Evolutionary conservation across 768 basidiomycete genomes (phyloP), one percentile per base, ranked within the genome.

Genomic region (Leccinum olivaceopallidum): DNA sequence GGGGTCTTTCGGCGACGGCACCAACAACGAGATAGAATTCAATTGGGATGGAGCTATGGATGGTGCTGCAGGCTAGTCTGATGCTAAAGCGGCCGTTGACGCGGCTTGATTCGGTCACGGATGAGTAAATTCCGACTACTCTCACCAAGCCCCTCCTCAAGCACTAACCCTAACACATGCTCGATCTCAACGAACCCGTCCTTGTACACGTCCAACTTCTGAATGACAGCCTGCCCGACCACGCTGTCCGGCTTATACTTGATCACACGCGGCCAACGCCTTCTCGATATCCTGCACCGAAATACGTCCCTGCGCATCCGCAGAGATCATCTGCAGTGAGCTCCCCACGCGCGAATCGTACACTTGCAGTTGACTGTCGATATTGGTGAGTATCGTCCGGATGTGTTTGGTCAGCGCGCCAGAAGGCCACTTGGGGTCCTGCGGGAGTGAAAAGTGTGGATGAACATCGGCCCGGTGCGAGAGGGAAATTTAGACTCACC

Each of bases 141-240:
- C 83, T 52, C 67, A 89, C 90, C 90, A 22, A 95, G 76, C 16
- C 93, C 93, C 65, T 94, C 92, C 76, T 97, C 91, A 26, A 26
- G 26, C 26, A 26, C 26, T 26, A 26, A 26, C 26, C 26, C 26
- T 1, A 26, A 26, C 26, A 26, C 26, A 26, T 98, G 95, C 75
- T 96, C 93, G 52, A 98, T 82, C 26, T 26, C 26, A 26, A 26
- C 26, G 26, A 26, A 26, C 26, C 26, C 95, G 71, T 98, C 96
- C 75, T 92, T 87, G 76, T 98, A 96, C 10, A 92, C 90, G 72
- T 99, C 96, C 68, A 98, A 78, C 76, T 98, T 98, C 70, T 93
- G 86, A 57, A 95, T 85, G 55, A 99, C 87, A 22, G 85, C 87
- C 61, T 89, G 86, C 32, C 92, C 92, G n/a, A 93, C 88, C 62